Conservation (phyloP, 129 eudicot species). For the Solidago caesia region DNA sequence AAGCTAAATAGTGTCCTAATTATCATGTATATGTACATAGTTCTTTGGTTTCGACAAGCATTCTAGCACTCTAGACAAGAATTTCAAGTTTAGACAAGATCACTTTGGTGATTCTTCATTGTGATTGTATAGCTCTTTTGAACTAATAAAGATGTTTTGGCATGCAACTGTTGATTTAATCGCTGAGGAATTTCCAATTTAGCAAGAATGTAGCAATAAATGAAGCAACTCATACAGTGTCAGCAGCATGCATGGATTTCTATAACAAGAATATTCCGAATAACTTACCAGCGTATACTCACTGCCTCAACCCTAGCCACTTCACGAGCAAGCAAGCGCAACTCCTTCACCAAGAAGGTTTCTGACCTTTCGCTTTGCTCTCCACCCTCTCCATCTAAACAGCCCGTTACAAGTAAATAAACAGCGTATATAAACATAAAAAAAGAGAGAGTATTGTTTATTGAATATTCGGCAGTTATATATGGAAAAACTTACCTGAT, state of each 20-base stretch:
- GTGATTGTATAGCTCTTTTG: no score
- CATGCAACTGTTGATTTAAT: no score
- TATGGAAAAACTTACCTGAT: constrained; percentile 29
- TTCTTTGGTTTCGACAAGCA: no score
- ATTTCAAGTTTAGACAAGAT: no score
- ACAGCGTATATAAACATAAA: constrained; percentile 1
- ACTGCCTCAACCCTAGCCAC: constrained; percentile 94
- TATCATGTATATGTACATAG: no score
- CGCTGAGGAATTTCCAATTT: neutral
- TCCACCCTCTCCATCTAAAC: constrained; percentile 40
- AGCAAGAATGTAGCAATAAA: neutral
- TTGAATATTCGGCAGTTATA: neutral
- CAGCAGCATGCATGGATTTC: neutral
- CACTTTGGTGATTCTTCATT: no score
- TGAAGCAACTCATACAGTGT: neutral
- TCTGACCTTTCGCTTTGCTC: constrained; percentile 46
- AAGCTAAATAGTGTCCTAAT: no score
- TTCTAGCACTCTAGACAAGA: no score
- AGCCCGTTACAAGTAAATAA: neutral
- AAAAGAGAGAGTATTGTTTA: neutral
- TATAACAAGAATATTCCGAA: neutral
- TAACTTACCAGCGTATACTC: constrained; percentile 79
- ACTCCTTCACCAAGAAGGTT: constrained; percentile 68
- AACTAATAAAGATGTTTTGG: no score
- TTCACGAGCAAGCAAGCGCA: constrained; percentile 84